A percentile compares a stretch with the other conserved stretches of the same genome.
phyloP scores from a whole-genome alignment of 805 yeast genomes.

The Cyberlindnera euphorbiae region DNA sequence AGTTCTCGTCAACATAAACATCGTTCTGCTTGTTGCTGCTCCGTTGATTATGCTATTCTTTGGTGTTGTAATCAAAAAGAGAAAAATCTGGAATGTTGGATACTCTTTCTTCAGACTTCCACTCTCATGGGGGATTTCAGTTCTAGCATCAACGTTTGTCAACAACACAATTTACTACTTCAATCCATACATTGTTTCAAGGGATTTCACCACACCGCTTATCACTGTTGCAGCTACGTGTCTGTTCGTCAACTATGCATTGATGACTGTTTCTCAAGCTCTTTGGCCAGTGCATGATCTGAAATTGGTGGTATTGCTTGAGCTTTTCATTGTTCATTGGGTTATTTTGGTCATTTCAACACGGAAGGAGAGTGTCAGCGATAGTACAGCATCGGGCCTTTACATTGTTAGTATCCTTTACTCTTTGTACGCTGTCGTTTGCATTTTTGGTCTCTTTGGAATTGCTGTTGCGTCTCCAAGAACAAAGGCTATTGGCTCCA shows the following conservation, averaged over 20 bases:
- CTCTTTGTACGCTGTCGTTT: constrained; percentile 40
- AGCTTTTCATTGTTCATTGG: constrained; percentile 58
- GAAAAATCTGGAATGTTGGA: constrained; percentile 45
- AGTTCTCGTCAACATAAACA: constrained; percentile 45
- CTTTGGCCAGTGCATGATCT: constrained; percentile 50
- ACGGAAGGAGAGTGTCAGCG: constrained; percentile 40
- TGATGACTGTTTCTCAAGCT: constrained; percentile 38
- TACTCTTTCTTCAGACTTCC: constrained; percentile 55
- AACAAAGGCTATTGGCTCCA: constrained; percentile 3
- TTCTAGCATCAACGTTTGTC: constrained; percentile 31
- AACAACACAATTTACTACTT: constrained; percentile 36
- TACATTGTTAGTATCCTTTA: constrained; percentile 44
- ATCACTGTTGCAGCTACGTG: constrained; percentile 43
- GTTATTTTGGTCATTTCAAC: constrained; percentile 45
- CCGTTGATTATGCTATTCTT: constrained; percentile 52
- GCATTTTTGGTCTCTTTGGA: constrained; percentile 46
- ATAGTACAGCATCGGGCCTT: constrained; percentile 41
- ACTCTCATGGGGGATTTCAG: constrained; percentile 44
- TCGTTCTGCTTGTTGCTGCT: constrained; percentile 44
- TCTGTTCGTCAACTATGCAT: constrained; percentile 49
- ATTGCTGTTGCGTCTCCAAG: constrained; percentile 29
- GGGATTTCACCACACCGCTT: constrained; percentile 45
- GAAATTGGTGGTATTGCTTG: constrained; percentile 52
- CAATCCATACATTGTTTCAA: constrained; percentile 50
- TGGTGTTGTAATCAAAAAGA: constrained; percentile 41